These are phyloP conservation scores for Pseudoneurospora amorphoporcata DNA, from an alignment of 495 filamentous ascomycete species.

Conservation along the genomic window DNA sequence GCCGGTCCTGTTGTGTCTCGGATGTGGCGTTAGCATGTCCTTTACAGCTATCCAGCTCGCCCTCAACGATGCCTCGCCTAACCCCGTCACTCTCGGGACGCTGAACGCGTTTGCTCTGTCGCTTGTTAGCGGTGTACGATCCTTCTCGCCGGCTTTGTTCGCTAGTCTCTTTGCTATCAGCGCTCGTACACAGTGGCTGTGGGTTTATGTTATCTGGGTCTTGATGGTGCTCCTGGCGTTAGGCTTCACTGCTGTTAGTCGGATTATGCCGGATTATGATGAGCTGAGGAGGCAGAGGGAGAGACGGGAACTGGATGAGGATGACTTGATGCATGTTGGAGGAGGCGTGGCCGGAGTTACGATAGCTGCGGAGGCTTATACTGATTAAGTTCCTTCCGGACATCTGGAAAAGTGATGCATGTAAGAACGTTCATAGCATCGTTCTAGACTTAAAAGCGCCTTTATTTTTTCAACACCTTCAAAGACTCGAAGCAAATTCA, in stretches of 20 bases:
- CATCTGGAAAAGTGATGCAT: neutral
- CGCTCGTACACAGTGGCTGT: constrained; percentile 41
- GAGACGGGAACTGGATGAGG: constrained; percentile 2
- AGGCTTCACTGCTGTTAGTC: constrained; percentile 32
- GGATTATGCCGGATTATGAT: constrained; percentile 35
- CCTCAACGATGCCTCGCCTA: constrained; percentile 58
- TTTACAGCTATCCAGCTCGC: constrained; percentile 60
- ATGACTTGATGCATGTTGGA: neutral
- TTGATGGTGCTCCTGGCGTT: constrained; percentile 40
- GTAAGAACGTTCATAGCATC: neutral
- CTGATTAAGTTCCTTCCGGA: neutral
- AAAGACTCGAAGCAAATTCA: neutral
- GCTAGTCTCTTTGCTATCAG: constrained; percentile 53
- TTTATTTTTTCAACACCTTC: neutral
- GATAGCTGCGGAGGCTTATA: neutral
- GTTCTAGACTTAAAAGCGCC: neutral
- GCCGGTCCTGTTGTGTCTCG: constrained; percentile 29
- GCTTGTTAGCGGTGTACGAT: constrained; percentile 38
- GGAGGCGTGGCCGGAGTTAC: neutral
- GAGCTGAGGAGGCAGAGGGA: constrained; percentile 24
- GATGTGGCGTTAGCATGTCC: constrained; percentile 54
- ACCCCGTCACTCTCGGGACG: constrained; percentile 45
- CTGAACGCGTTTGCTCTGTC: constrained; percentile 56
- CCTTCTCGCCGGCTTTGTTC: constrained; percentile 51
- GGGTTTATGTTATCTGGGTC: constrained; percentile 59